Conservation (phyloP, 78 protist species). For the Dictyostelium citrinum region DNA sequence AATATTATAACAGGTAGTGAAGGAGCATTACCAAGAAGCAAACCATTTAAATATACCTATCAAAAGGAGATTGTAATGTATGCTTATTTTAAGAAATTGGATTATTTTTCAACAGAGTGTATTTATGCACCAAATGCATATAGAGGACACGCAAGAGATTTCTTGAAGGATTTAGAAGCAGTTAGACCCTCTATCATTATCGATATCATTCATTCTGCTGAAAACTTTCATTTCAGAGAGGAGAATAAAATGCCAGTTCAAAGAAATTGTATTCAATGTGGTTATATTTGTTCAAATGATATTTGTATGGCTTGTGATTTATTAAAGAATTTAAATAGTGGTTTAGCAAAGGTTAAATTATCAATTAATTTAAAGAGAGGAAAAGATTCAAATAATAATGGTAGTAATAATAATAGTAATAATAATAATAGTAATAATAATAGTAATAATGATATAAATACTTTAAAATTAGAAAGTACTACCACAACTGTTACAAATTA, state of each 20-base stretch:
- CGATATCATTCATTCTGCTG: slow-evolving; percentile 77
- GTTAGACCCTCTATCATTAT: slow-evolving; percentile 78
- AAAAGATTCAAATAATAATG: background rate
- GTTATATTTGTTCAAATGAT: slow-evolving; percentile 78
- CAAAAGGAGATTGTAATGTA: slow-evolving; percentile 95
- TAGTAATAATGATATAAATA: background rate
- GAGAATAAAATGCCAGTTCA: slow-evolving; percentile 72
- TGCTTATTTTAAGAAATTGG: slow-evolving; percentile 88
- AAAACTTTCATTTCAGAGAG: slow-evolving; percentile 42
- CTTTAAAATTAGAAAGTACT: background rate
- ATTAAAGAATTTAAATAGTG: slow-evolving; percentile 84
- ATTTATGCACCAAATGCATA: slow-evolving; percentile 89
- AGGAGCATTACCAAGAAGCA: slow-evolving; percentile 84
- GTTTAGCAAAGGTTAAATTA: slow-evolving; percentile 69
- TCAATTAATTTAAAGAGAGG: slow-evolving; percentile 26
- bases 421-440: too few relatives aligned
- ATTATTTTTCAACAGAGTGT: slow-evolving; percentile 92
- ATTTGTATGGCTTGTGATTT: slow-evolving; percentile 91
- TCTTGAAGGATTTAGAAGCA: slow-evolving; percentile 85
- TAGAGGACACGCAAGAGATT: slow-evolving; percentile 90
- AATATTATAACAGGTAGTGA: slow-evolving; percentile 85
- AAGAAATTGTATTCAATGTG: slow-evolving; percentile 81
- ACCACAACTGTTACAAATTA: background rate
- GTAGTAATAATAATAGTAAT: background rate
- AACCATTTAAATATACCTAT: slow-evolving; percentile 94